Evolutionary conservation across 2,329 filamentous ascomycete species (phyloP).

Genomic region (Hirsutella rhossiliensis): DNA sequence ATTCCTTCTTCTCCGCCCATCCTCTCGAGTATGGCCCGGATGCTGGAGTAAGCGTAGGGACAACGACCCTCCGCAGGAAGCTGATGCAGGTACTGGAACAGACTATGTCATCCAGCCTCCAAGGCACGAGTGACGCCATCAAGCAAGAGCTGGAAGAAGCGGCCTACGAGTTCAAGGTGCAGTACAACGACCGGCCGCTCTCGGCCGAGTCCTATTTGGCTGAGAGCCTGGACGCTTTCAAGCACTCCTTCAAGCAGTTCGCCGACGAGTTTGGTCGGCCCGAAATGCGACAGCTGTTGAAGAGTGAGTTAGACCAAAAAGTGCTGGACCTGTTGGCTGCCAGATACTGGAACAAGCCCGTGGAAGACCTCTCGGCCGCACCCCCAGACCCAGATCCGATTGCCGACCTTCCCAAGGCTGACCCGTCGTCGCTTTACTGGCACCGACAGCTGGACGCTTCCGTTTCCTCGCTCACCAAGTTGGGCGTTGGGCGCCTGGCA

Average conservation of each 20-base stretch:
- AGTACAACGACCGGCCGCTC: constrained; percentile 92
- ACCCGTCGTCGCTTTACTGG: constrained; percentile 82
- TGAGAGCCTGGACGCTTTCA: constrained; percentile 90
- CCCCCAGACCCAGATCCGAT: constrained; percentile 60
- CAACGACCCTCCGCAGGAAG: constrained; percentile 80
- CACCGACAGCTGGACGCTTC: constrained; percentile 88
- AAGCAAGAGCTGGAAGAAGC: constrained; percentile 92
- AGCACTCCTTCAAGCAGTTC: constrained; percentile 94
- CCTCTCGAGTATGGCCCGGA: constrained; percentile 66
- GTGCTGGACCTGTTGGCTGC: constrained; percentile 88
- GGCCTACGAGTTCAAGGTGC: constrained; percentile 97
- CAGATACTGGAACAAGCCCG: constrained; percentile 93
- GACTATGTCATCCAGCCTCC: constrained; percentile 88
- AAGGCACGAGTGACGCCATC: constrained; percentile 83
- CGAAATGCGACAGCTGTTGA: constrained; percentile 81
- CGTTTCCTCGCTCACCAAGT: constrained; percentile 78
- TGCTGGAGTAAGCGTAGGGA: constrained; percentile 66
- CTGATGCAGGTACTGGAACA: constrained; percentile 95
- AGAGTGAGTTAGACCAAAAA: constrained; percentile 85
- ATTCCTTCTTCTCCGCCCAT: constrained; percentile 74
- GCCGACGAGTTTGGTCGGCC: constrained; percentile 79
- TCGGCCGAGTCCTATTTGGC: constrained; percentile 95
- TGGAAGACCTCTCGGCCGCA: constrained; percentile 64
- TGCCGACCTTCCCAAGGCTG: constrained; percentile 69
- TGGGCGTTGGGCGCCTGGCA: constrained; percentile 84